These are phyloP conservation scores for Sphaerulina populicola DNA, from an alignment of 2,329 filamentous ascomycete species.

Conservation along the genomic window DNA sequence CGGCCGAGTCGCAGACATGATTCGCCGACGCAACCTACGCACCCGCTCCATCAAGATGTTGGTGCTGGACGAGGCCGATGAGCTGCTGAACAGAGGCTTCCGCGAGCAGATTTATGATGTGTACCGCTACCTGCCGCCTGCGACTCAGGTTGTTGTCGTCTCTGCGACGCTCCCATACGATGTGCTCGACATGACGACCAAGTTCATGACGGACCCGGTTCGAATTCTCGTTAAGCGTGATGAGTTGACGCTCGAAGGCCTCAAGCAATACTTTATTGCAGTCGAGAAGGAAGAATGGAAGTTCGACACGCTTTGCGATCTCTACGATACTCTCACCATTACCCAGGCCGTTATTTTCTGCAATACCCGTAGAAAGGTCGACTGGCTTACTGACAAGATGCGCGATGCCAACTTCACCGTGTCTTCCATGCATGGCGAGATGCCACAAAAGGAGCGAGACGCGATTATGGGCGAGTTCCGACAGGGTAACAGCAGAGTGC, in stretches of 20 bases:
- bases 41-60: constrained; percentile 73
- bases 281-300: constrained; percentile 99
- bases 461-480: constrained; percentile 99
- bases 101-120: constrained; percentile 98
- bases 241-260: constrained; percentile 89
- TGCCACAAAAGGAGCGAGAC: constrained; percentile 96
- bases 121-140: constrained; percentile 90
- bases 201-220: constrained; percentile 98
- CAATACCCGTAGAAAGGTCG: constrained; percentile 97
- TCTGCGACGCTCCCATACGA: constrained; percentile 96
- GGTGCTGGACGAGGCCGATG: constrained; percentile 67
- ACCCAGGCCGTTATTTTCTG: constrained; percentile 99
- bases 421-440: constrained; percentile 97
- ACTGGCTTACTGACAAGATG: constrained; percentile 99
- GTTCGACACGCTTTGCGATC: constrained; percentile 94
- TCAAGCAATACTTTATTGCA: constrained; percentile 99
- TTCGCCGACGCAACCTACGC: constrained; percentile 62
- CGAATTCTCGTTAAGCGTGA: constrained; percentile 97
- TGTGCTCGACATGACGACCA: constrained; percentile 97
- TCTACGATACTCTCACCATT: constrained; percentile 97
- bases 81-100: constrained; percentile 85
- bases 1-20: constrained; percentile 87
- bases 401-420: constrained; percentile 98
- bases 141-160: constrained; percentile 96
- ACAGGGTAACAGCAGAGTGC: constrained; percentile 87